Base-by-base conservation (phyloP, 495 filamentous ascomycete species). In the Aspergillus bridgeri region DNA sequence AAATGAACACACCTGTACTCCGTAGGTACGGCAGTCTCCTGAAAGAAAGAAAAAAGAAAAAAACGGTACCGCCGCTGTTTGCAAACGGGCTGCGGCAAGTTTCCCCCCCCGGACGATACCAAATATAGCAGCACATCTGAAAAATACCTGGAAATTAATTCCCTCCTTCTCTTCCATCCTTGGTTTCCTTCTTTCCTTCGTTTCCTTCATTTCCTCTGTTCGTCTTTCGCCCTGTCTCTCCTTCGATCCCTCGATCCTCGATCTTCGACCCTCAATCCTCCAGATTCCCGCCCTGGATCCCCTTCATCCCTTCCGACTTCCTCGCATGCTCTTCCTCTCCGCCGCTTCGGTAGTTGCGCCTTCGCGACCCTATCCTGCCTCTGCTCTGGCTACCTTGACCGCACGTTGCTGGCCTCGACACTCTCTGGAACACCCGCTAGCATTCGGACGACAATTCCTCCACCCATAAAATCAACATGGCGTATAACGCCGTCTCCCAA, bases 401-500 rank as follows among this genome's bases (percentile, higher is more conserved):
- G 54, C 21, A 23, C 11, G 24, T 57, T 25, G 25, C 20, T 38
- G 1, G 9, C 42, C 27, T 11, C 50, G 22, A 19, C 49, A 54
- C 44, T 53, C 38, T 38, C 59, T 60, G 46, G 57, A 53, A 55
- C 44, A 18, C n/a, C n/a, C n/a, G n/a, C n/a, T n/a, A n/a, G n/a
- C n/a, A n/a, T n/a, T n/a, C n/a, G 22, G 43, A 42, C 6, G 27
- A 27, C 25, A 3, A 4, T 27, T 3, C 27, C 27, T 7, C 27
- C 2, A n/a, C n/a, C n/a, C n/a, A n/a, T n/a, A 3, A 29, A 20
- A 51, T 27, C 45, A 70, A 58, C 51, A 81, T 81, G 79, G 73
- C 74, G 27, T 79, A 79, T 70, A 78, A 75, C 60, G 69, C 75
- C 55, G 64, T 80, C 58, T 72, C 72, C 42, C 78, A 79, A 54